These are phyloP conservation scores for Panaeolus cyanescens DNA, from an alignment of 768 basidiomycete species.

Conservation along the genomic window DNA sequence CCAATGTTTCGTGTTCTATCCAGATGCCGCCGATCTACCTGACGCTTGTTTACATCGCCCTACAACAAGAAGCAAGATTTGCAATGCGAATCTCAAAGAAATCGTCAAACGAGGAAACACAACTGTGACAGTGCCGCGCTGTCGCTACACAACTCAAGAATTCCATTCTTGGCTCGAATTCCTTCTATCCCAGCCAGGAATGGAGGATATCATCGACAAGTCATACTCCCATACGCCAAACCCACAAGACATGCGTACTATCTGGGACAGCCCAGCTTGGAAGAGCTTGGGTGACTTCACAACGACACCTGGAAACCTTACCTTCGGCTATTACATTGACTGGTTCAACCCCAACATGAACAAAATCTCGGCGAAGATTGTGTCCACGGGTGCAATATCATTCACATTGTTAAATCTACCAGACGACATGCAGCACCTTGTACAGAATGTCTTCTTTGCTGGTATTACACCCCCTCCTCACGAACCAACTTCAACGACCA, in stretches of 20 bases:
- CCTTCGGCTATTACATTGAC: conserved; percentile 12
- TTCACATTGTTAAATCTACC: conserved; percentile 19
- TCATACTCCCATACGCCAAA: conserved; percentile 16
- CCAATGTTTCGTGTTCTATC: neutral
- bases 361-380: conserved; percentile 10
- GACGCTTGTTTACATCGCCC: neutral
- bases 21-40: neutral
- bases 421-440: conserved; percentile 8
- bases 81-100: conserved; percentile 3
- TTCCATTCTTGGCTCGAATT: neutral
- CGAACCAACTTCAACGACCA: conserved; percentile 18
- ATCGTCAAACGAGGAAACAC: conserved; percentile 5
- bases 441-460: conserved; percentile 8
- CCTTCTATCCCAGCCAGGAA: conserved; percentile 4
- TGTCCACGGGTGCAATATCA: conserved; percentile 19
- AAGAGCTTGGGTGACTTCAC: conserved; percentile 17
- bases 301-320: conserved; percentile 17
- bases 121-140: conserved; percentile 4
- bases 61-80: conserved; percentile 4
- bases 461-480: conserved; percentile 21
- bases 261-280: conserved; percentile 27
- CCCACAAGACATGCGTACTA: conserved; percentile 11
- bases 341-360: conserved; percentile 6
- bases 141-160: neutral
- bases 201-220: conserved; percentile 11